phyloP scores from a whole-genome alignment of 176 grass and related monocot genomes.

The Ensete ventricosum region DNA sequence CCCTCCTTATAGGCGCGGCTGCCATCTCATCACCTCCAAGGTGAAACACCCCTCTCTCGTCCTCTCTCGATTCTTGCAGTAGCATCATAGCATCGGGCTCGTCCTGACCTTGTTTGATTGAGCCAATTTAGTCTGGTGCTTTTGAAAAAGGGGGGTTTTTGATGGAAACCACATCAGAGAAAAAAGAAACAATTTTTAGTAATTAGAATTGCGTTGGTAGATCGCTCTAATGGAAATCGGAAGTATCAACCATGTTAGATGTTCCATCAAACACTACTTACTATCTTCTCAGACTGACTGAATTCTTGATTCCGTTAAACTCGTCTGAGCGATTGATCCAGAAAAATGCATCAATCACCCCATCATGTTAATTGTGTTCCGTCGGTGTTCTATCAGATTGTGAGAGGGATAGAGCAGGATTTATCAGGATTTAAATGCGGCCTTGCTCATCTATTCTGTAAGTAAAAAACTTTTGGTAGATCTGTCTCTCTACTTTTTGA shows the following conservation, averaged over 20 bases:
- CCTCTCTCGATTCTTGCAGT: not conserved
- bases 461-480: constrained; percentile 6
- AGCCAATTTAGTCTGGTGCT: not conserved
- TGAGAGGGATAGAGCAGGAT: constrained; percentile 61
- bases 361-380: not conserved
- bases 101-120: not conserved
- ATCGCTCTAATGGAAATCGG: not conserved
- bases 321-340: not conserved
- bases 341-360: not conserved
- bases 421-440: constrained; percentile 77
- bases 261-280: not conserved
- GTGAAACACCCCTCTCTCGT: not conserved
- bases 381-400: constrained; percentile 36
- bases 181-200: not conserved
- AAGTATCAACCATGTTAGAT: not conserved
- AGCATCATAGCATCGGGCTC: not conserved
- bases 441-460: constrained; percentile 87
- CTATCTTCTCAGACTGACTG: not conserved
- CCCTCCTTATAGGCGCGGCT: constrained; percentile 75
- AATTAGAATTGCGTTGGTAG: not conserved
- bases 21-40: constrained; percentile 84
- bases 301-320: not conserved
- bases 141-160: not conserved
- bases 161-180: not conserved
- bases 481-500: not conserved